phyloP scores from a whole-genome alignment of 1,139 yeast genomes.

The Arxiozyma bovina region DNA sequence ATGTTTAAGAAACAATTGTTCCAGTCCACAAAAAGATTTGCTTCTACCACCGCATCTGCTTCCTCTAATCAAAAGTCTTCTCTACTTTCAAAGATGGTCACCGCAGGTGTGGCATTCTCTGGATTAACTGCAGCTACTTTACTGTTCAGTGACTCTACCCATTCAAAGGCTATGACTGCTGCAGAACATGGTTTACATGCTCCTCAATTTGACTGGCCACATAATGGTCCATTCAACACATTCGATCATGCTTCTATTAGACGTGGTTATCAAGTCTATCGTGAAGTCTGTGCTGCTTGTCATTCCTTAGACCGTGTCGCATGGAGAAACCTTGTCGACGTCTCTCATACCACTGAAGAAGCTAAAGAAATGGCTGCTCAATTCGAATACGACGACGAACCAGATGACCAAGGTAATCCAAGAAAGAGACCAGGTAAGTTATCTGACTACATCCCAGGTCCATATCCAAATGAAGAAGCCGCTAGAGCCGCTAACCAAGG shows the following conservation, averaged over 20 bases:
- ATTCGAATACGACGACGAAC: constrained; percentile 97
- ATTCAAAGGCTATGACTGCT: constrained; percentile 95
- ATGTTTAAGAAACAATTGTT: constrained; percentile 1
- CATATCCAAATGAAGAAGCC: constrained; percentile 96
- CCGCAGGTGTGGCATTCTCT: constrained; percentile 50
- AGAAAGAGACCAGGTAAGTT: constrained; percentile 97
- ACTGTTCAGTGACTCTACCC: constrained; percentile 68
- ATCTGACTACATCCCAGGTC: constrained; percentile 91
- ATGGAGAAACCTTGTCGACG: constrained; percentile 98
- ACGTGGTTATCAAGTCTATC: constrained; percentile 98
- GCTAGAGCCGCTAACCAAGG: constrained; percentile 99
- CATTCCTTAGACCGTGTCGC: constrained; percentile 96
- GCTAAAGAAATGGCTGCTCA: constrained; percentile 93
- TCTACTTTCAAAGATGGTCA: constrained; percentile 42
- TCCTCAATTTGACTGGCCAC: constrained; percentile 89
- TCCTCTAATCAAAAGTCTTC: not conserved
- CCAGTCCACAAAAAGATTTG: not conserved
- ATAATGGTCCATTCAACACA: constrained; percentile 81
- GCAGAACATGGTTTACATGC: constrained; percentile 99
- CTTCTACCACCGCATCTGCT: constrained; percentile 3
- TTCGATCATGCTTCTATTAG: constrained; percentile 96
- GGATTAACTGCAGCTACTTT: constrained; percentile 68
- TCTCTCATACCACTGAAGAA: constrained; percentile 84
- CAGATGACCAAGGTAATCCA: constrained; percentile 98
- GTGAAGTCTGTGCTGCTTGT: constrained; percentile 98